Percentiles rank a stretch among this genome's conserved stretches.
Conservation (phyloP, 306 rosid species). For the Sophora flavescens region DNA sequence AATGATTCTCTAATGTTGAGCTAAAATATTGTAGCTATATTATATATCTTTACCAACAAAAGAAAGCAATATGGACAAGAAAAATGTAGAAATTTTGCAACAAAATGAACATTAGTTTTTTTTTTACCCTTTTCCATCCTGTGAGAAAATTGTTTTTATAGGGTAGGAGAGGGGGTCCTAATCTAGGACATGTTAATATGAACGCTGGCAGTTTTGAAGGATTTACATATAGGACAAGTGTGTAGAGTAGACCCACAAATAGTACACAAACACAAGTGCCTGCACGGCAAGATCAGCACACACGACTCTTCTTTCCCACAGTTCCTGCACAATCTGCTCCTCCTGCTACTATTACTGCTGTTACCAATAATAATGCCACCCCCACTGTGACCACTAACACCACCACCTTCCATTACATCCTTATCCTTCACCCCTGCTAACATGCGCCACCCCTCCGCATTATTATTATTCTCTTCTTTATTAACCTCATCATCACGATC, state of each 20-base stretch:
- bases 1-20: neutral
- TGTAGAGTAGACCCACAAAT: slow-evolving; percentile 75
- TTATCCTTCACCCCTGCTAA: slow-evolving; percentile 36
- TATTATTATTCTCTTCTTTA: neutral
- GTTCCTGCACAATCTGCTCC: slow-evolving; percentile 64
- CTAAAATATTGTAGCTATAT: neutral
- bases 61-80: neutral
- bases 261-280: slow-evolving; percentile 89
- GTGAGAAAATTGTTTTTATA: neutral
- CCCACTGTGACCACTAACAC: neutral
- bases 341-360: neutral
- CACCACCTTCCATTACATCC: slow-evolving; percentile 8
- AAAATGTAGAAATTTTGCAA: neutral
- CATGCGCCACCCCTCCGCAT: slow-evolving; percentile 50
- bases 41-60: neutral
- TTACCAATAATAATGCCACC: too few species aligned
- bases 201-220: slow-evolving; percentile 74
- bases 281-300: slow-evolving; percentile 86
- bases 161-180: neutral
- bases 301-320: slow-evolving; percentile 87
- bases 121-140: neutral
- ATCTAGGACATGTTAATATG: slow-evolving; percentile 74
- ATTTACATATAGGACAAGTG: slow-evolving; percentile 92
- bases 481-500: neutral
- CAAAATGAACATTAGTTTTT: slow-evolving; percentile 31